Base-by-base conservation (phyloP, 805 yeast species). In the Barnettozyma pratensis region DNA sequence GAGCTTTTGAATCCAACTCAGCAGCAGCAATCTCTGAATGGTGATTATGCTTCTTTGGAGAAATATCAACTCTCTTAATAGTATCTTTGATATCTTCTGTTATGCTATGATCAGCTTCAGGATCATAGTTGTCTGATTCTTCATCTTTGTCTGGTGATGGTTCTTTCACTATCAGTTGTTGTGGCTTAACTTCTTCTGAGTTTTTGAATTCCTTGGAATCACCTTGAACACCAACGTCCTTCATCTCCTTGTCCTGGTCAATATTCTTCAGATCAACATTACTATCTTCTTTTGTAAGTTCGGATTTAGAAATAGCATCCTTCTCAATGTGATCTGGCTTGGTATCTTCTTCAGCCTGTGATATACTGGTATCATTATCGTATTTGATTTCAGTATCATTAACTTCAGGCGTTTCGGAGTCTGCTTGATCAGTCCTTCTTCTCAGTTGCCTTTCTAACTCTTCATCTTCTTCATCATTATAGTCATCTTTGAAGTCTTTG, bases 401-500 rank as follows among this genome's bases (percentile, higher is more conserved):
- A 12, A 36, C 38, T 8, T 14, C 45, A 14, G 25, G 7, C 6
- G 30, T 37, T 30, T 38, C 38, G 7, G 41, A 43, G 11, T 35
- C 37, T 28, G 34, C 29, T 19, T 43, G 44, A 7, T 46, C 42
- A 26, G n/a, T 8, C 8, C 34, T 42, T 5, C 31, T 39, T 19
- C 45, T 39, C 14, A 47, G 35, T 11, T 45, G 43, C 31, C 25
- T 39, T 26, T 49, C 55, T n/a, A 54, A 31, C 2, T 52, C 52
- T 9, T 50, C 57, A 28, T 59, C 61, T 10, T 56, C 59, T 1
- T 61, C 62, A 26, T 60, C 58, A 25, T 52, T 47, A 11, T 54
- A 50, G 9, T 55, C 54, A 47, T 56, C 55, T 39, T 54, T 58
- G 46, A 56, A 61, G 39, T 59, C 54, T 37, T 52, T 52, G 48